Evolutionary conservation across 192 early-diverging fungal genomes (phyloP).

Genomic region (Funneliformis mosseae): DNA sequence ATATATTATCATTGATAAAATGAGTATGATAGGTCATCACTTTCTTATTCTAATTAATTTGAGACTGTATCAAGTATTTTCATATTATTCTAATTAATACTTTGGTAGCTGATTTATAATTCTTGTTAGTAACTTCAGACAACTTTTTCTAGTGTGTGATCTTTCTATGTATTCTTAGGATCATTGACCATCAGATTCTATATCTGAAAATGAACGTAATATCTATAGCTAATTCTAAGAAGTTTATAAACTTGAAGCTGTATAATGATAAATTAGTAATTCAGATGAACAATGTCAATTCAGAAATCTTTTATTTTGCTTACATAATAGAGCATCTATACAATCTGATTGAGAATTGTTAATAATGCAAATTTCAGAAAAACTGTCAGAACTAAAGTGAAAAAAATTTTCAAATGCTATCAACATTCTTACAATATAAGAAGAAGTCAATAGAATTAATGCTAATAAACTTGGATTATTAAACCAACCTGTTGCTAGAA

Average conservation of each 20-base stretch:
- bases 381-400: too few relatives aligned
- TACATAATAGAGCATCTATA: neutral
- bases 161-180: too few relatives aligned
- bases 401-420: too few relatives aligned
- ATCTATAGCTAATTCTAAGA: neutral
- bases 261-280: neutral
- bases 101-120: neutral
- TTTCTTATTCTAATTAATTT: neutral
- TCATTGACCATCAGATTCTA: too few relatives aligned
- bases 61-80: neutral
- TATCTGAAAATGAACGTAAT: neutral
- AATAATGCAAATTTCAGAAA: neutral
- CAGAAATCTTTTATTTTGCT: neutral
- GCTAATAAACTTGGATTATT: too few relatives aligned
- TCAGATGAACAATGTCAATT: too few relatives aligned
- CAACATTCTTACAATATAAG: too few relatives aligned
- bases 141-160: too few relatives aligned
- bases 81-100: too few relatives aligned
- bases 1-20: too few relatives aligned
- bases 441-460: too few relatives aligned
- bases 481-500: neutral
- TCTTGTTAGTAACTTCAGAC: neutral
- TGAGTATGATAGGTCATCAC: too few relatives aligned
- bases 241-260: neutral
- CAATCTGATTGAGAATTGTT: neutral